Percentiles rank a stretch among this genome's conserved stretches.
These are phyloP conservation scores for Malus fusca DNA, from an alignment of 306 rosid genomes.

Conservation along the genomic window DNA sequence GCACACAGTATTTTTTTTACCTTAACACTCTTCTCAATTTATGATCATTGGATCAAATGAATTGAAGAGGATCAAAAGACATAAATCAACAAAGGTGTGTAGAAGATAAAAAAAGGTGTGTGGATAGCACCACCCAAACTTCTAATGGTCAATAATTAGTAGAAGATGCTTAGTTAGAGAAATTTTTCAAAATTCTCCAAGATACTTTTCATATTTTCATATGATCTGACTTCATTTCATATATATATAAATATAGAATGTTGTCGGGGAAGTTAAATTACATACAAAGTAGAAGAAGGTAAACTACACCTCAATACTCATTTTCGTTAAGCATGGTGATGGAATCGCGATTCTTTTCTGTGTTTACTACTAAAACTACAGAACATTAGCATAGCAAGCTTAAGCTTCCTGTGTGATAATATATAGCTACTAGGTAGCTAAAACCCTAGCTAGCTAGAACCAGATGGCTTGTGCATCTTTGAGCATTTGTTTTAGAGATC, in stretches of 20 bases:
- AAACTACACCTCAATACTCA: not conserved
- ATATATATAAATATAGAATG: not conserved
- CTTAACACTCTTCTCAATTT: too few relatives aligned
- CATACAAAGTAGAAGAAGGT: not conserved
- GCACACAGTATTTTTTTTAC: too few relatives aligned
- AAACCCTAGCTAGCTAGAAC: slow-evolving; percentile 48
- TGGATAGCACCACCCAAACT: not conserved
- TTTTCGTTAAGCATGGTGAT: slow-evolving; percentile 11
- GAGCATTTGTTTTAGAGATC: slow-evolving; percentile 85
- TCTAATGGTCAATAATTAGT: not conserved
- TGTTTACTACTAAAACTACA: not conserved
- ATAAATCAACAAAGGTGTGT: too few relatives aligned
- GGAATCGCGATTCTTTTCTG: slow-evolving; percentile 11
- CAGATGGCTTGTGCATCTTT: slow-evolving; percentile 92
- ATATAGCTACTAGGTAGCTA: not conserved
- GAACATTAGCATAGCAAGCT: slow-evolving; percentile 14
- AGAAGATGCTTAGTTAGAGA: not conserved
- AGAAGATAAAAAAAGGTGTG: too few relatives aligned
- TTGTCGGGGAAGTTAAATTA: not conserved
- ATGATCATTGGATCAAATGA: too few relatives aligned
- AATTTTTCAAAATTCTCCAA: not conserved
- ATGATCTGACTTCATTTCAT: slow-evolving; percentile 10
- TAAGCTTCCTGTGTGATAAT: not conserved
- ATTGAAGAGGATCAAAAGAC: too few relatives aligned
- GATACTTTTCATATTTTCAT: not conserved